Evolutionary conservation across 2,329 filamentous ascomycete species (phyloP), one percentile per base, ranked within the genome.

Genomic region (Pseudogymnoascus sp.): DNA sequence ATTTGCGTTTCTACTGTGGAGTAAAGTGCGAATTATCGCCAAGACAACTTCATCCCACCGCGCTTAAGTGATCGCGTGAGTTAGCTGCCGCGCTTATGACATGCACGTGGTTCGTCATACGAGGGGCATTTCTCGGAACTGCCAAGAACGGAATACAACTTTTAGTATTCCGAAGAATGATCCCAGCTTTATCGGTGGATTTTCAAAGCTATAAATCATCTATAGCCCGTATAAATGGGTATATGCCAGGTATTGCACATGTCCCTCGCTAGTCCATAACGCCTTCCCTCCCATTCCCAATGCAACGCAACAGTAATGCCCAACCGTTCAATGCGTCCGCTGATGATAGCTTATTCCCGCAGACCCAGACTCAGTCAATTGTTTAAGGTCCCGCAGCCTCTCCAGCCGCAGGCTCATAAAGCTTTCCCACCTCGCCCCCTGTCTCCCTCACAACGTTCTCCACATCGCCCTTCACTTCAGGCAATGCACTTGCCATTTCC

Each of bases 381-480:
- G 45, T 10, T 52, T 18, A 52, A 2, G 45, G 26, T 5, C 13
- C 45, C 5, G n/a, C 26, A 52, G 45, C 10, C 45, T 52, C 45
- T 12, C 26, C 45, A 18, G 45, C 8, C 18, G 26, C 26, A 10
- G 26, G 45, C 30, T 28, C 35, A 21, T 59, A 57, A 15, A 63
- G 28, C 18, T 39, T 52, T 33, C 33, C 38, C 12, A 55, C 45
- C 34, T 59, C 59, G 9, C 67, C 67, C 5, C 67, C 66, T 8
- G 69, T 71, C 37, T 33, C 62, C 52, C 64, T 62, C 28, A 70
- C 39, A 34, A 68, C 66, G 60, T 59, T 63, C 61, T 59, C 63
- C 58, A 71, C 59, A 66, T 71, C 69, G 13, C 62, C 65, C 61
- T 58, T 65, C 37, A 71, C 37, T 61, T 72, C 70, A 33, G 68